phyloP scores from a whole-genome alignment of 225 moss, liverwort and hornwort genomes.

The Marchantia paleacea region DNA sequence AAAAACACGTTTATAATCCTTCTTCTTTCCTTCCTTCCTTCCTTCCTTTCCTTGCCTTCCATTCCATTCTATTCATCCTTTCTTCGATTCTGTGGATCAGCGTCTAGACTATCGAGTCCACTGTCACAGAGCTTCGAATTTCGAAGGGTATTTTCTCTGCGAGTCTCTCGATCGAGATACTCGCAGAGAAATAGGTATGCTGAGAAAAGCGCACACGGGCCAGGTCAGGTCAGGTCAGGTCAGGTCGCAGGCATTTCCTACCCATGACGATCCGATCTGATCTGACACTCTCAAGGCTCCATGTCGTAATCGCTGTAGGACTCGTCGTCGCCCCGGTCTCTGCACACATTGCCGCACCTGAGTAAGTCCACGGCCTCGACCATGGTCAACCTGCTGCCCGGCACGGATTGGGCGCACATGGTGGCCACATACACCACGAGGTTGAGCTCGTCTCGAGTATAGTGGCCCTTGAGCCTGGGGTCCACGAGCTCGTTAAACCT shows the following conservation, averaged over 20 bases:
- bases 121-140: not conserved
- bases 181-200: not conserved
- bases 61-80: not conserved
- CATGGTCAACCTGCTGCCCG: slow-evolving; percentile 36
- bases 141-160: too few species aligned
- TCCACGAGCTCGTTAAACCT: slow-evolving; percentile 41
- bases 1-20: not conserved
- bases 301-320: slow-evolving; percentile 1
- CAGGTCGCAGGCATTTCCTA: not conserved
- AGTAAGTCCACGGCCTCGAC: slow-evolving; percentile 43
- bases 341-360: slow-evolving; percentile 28
- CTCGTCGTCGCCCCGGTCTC: slow-evolving; percentile 12
- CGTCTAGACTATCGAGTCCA: not conserved
- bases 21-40: not conserved
- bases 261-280: not conserved
- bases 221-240: not conserved
- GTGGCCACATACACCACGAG: slow-evolving; percentile 36
- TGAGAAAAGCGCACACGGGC: not conserved
- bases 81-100: not conserved
- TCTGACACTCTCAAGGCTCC: slow-evolving; percentile 9
- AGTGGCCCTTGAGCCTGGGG: slow-evolving; percentile 34
- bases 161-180: not conserved
- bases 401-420: slow-evolving; percentile 35
- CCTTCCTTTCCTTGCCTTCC: not conserved
- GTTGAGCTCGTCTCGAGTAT: slow-evolving; percentile 34